Conservation (phyloP, 495 filamentous ascomycete species). For the Entonaema liquescens region DNA sequence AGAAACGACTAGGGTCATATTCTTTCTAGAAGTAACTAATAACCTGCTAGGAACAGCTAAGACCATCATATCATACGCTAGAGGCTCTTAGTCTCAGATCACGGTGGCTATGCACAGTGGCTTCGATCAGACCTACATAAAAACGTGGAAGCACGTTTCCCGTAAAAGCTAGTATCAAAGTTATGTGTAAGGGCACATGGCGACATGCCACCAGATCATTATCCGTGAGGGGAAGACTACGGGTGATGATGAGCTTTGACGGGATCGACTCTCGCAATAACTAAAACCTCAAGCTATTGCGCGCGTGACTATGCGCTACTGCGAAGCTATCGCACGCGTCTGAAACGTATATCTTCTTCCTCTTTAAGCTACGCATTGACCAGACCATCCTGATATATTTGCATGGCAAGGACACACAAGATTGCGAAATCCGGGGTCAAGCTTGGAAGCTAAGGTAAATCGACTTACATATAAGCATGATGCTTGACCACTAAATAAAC, state of each 20-base stretch:
- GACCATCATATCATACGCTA: not conserved
- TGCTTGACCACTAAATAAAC: not conserved
- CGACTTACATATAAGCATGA: not conserved
- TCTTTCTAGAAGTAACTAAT: slow-evolving; percentile 1
- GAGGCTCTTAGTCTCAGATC: not conserved
- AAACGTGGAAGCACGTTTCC: not conserved
- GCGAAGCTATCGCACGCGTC: slow-evolving; percentile 14
- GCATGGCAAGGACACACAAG: not conserved
- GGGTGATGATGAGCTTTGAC: slow-evolving; percentile 14
- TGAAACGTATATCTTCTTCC: slow-evolving; percentile 26
- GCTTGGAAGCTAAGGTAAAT: not conserved
- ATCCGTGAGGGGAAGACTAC: slow-evolving; percentile 11
- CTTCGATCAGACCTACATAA: slow-evolving; percentile 2
- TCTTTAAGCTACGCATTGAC: slow-evolving; percentile 4
- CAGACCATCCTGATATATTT: slow-evolving; percentile 13
- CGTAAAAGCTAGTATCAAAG: not conserved
- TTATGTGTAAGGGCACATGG: slow-evolving; percentile 5
- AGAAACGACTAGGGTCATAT: not conserved
- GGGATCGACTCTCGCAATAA: slow-evolving; percentile 25
- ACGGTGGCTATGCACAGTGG: not conserved
- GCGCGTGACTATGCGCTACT: slow-evolving; percentile 17
- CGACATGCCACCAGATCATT: not conserved
- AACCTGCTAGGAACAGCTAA: no score
- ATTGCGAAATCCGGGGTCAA: not conserved
- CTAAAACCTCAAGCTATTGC: slow-evolving; percentile 4